phyloP scores from a whole-genome alignment of 345 rosid genomes.

The Camelina neglecta region DNA sequence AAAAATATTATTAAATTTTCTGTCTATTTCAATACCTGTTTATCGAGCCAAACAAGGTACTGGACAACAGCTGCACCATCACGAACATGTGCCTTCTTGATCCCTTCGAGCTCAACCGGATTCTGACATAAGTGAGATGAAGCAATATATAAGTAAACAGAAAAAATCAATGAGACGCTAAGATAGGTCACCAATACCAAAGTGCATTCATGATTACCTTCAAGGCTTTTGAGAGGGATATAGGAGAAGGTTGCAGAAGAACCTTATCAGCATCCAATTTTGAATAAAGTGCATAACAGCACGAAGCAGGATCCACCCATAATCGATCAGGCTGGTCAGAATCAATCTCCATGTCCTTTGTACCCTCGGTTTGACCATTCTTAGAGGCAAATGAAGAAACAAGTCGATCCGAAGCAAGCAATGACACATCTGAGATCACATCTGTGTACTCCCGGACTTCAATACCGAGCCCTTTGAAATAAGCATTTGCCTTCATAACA shows the following conservation, averaged over 20 bases:
- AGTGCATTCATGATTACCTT: slow-evolving; percentile 59
- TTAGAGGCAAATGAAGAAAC: slow-evolving; percentile 42
- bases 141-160: not conserved
- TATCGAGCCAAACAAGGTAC: slow-evolving; percentile 90
- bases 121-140: slow-evolving; percentile 51
- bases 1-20: not conserved
- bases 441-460: slow-evolving; percentile 72
- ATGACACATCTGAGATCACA: slow-evolving; percentile 68
- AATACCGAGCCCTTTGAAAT: slow-evolving; percentile 60
- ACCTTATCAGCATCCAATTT: slow-evolving; percentile 71
- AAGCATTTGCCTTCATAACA: slow-evolving; percentile 54
- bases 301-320: slow-evolving; percentile 83
- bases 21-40: slow-evolving; percentile 55
- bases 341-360: slow-evolving; percentile 41
- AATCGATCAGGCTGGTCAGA: slow-evolving; percentile 52
- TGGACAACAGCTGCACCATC: slow-evolving; percentile 99
- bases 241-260: slow-evolving; percentile 77
- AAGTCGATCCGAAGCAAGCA: slow-evolving; percentile 70
- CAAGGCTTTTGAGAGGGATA: slow-evolving; percentile 90
- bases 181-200: not conserved
- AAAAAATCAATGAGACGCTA: not conserved
- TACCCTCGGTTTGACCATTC: not conserved
- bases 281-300: slow-evolving; percentile 92
- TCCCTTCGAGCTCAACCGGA: slow-evolving; percentile 85
- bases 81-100: slow-evolving; percentile 84